phyloP scores from a whole-genome alignment of 116 monocot species.

The Posidonia oceanica region DNA sequence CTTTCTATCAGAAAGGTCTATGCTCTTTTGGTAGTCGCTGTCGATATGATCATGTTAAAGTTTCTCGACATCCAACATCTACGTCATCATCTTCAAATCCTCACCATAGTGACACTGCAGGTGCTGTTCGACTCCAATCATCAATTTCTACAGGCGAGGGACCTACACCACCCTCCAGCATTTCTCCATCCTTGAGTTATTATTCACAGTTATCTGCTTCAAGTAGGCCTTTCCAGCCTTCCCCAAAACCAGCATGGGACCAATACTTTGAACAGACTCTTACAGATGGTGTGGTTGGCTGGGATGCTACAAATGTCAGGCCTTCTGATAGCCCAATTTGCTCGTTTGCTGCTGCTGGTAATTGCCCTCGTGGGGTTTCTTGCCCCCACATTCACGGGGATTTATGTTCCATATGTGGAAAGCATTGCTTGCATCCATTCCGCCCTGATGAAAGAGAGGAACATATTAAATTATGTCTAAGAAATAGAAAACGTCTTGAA shows the following conservation, averaged over 20 bases:
- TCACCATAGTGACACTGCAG: constrained; percentile 11
- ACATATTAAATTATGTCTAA: constrained; percentile 49
- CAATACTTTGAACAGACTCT: constrained; percentile 9
- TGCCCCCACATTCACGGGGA: constrained; percentile 82
- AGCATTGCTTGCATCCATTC: constrained; percentile 77
- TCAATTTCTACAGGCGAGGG: constrained; percentile 16
- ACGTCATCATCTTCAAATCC: constrained; percentile 24
- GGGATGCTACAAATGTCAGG: constrained; percentile 6
- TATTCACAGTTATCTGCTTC: constrained; percentile 10
- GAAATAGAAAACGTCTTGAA: constrained; percentile 66
- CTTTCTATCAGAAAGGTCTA: constrained; percentile 86
- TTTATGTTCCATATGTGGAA: constrained; percentile 67
- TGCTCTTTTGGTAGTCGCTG: constrained; percentile 88
- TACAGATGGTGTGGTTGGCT: constrained; percentile 4
- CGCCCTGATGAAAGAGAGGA: constrained; percentile 80
- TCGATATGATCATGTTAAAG: constrained; percentile 86
- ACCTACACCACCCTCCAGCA: constrained; percentile 6
- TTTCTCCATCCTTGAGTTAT: not conserved
- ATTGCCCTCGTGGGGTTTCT: constrained; percentile 51
- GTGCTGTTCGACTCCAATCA: constrained; percentile 19
- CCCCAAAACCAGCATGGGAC: constrained; percentile 23
- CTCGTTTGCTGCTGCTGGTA: constrained; percentile 83
- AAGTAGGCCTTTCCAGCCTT: constrained; percentile 16
- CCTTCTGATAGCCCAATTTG: constrained; percentile 65
- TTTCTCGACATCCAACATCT: constrained; percentile 30